Conservation (phyloP, 176 grass and related monocot genomes). For the Cenchrus fungigraminus region DNA sequence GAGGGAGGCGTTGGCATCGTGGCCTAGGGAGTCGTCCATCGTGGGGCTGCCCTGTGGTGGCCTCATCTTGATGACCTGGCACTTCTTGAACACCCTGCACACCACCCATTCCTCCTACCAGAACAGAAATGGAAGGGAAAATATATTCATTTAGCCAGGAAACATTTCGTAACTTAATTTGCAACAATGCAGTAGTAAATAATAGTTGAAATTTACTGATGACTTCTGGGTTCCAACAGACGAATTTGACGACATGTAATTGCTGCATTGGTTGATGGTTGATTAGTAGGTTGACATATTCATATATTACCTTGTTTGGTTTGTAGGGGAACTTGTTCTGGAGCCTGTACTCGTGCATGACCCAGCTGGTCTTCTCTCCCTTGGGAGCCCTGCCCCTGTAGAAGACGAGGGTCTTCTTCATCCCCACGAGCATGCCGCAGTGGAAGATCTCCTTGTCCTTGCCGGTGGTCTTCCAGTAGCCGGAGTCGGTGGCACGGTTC, state of each 20-base stretch:
- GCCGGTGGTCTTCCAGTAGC: constrained; percentile 87
- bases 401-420: constrained; percentile 94
- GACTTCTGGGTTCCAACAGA: background rate
- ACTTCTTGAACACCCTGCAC: constrained; percentile 86
- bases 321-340: constrained; percentile 82
- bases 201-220: background rate
- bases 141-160: background rate
- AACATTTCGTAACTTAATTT: background rate
- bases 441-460: constrained; percentile 90
- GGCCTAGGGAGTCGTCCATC: constrained; percentile 60
- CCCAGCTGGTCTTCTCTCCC: constrained; percentile 86
- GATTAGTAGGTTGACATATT: too few species aligned
- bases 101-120: constrained; percentile 83
- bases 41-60: constrained; percentile 35
- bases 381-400: constrained; percentile 78
- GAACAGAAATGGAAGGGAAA: background rate
- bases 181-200: background rate
- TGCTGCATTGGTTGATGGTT: background rate
- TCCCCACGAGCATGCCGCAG: constrained; percentile 60
- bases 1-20: constrained; percentile 47
- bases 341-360: constrained; percentile 87
- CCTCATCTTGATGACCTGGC: constrained; percentile 51
- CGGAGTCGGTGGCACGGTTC: constrained; percentile 77
- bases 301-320: constrained; percentile 58
- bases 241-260: background rate